Base-by-base conservation (phyloP, 2,329 filamentous ascomycete species). In the Cladosporium oxysporum region DNA sequence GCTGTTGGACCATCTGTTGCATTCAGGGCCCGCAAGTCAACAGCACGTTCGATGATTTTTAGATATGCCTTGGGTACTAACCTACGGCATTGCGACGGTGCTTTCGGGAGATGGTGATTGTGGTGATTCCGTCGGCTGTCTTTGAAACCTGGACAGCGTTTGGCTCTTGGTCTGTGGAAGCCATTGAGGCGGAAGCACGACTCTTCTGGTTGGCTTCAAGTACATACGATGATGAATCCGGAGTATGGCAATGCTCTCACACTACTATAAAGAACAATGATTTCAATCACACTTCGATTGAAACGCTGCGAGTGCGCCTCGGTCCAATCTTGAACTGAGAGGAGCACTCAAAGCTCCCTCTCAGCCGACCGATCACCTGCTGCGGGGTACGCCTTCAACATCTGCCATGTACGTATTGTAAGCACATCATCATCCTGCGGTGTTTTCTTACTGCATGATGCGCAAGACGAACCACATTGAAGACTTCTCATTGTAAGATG, bases 71-170 rank as follows among this genome's bases (percentile, higher is more conserved):
- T n/a, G 2, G 1, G 3, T 21, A 47, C 41, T 21, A 2, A 47
- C 41, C 41, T 49, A 87, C 79, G 14, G 84, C 85, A 70, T 87
- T 87, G 61, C 81, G 80, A 28, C 80, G 77, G 14, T 81, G 73
- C 0, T 78, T 77, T n/a, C 84, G 81, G 73, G 84, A 82, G 68
- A 87, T 80, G n/a, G 82, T 80, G 65, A 87, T 83, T n/a, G 79
- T 83, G 0, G 84, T 84, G 69, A 87, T 84, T 57, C 84, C 84
- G 18, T 59, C 57, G 26, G 68, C 14, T 6, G 71, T 72, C 3
- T 70, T 11, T 21, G 58, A 66, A 53, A 73, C 67, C n/a, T 63
- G 68, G 16, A 77, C 68, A 14, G 70, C 58, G 18, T 71, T 67
- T 14, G 62, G 62, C 28, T 70, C 70, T 12, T 28, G 37, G 41